These are phyloP conservation scores for Oemleria cerasiformis DNA, from an alignment of 306 rosid species.

Conservation along the genomic window DNA sequence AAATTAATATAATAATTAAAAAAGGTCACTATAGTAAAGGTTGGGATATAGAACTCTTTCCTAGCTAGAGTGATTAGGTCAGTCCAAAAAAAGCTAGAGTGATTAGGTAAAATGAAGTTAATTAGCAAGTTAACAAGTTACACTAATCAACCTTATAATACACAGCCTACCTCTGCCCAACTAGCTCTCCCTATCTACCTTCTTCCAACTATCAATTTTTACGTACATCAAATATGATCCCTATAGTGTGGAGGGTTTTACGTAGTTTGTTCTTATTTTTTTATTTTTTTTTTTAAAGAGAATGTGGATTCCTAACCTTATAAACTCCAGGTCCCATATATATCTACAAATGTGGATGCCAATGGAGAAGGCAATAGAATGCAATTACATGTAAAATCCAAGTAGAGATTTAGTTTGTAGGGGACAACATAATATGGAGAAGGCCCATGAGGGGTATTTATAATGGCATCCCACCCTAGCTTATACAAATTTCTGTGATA, in stretches of 20 bases:
- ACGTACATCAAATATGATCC: no score
- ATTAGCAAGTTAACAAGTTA: not conserved
- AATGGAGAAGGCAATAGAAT: not conserved
- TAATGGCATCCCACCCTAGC: no score
- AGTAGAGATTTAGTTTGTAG: not conserved
- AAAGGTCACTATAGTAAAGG: no score
- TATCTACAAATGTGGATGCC: not conserved
- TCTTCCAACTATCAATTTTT: not conserved
- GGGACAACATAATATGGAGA: not conserved
- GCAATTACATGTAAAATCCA: not conserved
- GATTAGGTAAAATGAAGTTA: no score
- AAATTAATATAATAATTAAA: no score
- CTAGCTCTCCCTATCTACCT: not conserved
- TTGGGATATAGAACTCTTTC: no score
- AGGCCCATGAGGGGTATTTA: constrained; percentile 1
- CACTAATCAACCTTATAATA: not conserved
- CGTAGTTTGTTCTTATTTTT: no score
- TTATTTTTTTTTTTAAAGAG: not conserved
- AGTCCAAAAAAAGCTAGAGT: no score
- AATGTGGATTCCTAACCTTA: not conserved
- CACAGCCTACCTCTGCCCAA: not conserved
- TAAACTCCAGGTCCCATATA: not conserved
- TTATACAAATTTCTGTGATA: no score
- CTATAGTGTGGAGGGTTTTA: no score
- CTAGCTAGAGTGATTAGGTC: no score